Evolutionary conservation across 2,329 filamentous ascomycete species (phyloP).

Genomic region (Hirsutella rhossiliensis): DNA sequence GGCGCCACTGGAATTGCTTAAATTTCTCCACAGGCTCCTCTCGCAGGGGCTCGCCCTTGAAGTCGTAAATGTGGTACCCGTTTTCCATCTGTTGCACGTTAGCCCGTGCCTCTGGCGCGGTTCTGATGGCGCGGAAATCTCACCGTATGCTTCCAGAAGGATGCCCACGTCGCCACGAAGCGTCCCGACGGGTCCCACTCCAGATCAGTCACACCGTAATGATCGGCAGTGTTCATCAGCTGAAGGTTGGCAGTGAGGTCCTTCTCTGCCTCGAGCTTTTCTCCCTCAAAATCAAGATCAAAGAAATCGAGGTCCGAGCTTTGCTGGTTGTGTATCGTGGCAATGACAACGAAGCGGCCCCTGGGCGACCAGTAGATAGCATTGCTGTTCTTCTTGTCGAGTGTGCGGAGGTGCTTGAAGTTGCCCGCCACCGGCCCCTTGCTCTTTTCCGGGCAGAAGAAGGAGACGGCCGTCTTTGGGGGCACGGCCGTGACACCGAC

Average conservation of each 20-base stretch:
- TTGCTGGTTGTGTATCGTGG: conserved; percentile 84
- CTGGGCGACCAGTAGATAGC: conserved; percentile 98
- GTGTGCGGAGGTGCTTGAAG: conserved; percentile 89
- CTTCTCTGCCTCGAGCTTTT: conserved; percentile 87
- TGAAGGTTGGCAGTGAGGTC: conserved; percentile 90
- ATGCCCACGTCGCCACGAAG: conserved; percentile 87
- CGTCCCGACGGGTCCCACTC: conserved; percentile 97
- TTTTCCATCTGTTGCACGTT: conserved; percentile 73
- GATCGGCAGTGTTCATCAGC: conserved; percentile 84
- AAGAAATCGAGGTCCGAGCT: conserved; percentile 96
- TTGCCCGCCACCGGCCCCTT: conserved; percentile 75
- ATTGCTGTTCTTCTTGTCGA: conserved; percentile 99
- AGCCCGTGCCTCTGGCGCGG: background rate
- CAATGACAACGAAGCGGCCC: conserved; percentile 89
- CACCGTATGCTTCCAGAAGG: conserved; percentile 92
- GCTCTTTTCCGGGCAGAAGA: conserved; percentile 93
- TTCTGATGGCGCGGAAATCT: conserved; percentile 19
- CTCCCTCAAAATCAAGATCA: conserved; percentile 95
- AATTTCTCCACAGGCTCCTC: conserved; percentile 94
- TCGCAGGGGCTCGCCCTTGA: conserved; percentile 77
- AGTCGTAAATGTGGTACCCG: conserved; percentile 96
- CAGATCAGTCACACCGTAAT: conserved; percentile 95
- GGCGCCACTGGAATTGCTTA: conserved; percentile 94
- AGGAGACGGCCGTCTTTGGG: conserved; percentile 88
- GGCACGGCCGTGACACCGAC: conserved; percentile 66